These are phyloP conservation scores for Panaeolus papilionaceus DNA, from an alignment of 768 basidiomycete species.

Conservation along the genomic window DNA sequence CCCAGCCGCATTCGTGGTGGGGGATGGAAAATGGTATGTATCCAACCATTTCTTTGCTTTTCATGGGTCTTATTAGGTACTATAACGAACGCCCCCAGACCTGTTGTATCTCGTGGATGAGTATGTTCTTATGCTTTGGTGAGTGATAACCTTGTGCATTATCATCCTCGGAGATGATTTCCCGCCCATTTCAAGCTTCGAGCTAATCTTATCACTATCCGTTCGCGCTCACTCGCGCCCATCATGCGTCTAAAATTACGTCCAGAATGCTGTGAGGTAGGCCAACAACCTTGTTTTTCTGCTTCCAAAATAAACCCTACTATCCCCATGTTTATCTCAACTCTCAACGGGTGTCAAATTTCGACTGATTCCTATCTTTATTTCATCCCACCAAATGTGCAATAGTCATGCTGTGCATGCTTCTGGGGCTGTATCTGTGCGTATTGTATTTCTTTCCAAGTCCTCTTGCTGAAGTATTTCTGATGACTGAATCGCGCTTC, in stretches of 20 bases:
- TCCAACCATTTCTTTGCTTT: no score
- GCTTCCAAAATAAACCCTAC: background rate
- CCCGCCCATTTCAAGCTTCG: background rate
- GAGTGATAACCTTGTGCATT: background rate
- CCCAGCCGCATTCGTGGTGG: conserved; percentile 3
- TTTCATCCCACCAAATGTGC: background rate
- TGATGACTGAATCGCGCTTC: background rate
- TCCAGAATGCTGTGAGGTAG: conserved; percentile 24
- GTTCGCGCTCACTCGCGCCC: background rate
- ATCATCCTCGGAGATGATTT: conserved; percentile 3
- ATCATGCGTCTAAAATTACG: background rate
- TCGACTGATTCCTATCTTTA: background rate
- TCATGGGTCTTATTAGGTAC: no score
- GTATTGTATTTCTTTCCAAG: background rate
- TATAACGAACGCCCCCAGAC: conserved; percentile 6
- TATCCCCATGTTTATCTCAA: background rate
- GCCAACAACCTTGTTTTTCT: background rate
- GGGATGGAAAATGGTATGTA: conserved; percentile 11
- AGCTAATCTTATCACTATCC: background rate
- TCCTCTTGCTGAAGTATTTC: background rate
- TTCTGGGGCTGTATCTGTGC: conserved; percentile 23
- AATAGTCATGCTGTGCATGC: conserved; percentile 24
- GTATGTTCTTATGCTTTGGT: conserved; percentile 23
- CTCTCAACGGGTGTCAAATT: background rate
- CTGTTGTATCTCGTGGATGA: conserved; percentile 21